These are phyloP conservation scores for Arachis monticola DNA, from an alignment of 331 rosid genomes.

Conservation along the genomic window DNA sequence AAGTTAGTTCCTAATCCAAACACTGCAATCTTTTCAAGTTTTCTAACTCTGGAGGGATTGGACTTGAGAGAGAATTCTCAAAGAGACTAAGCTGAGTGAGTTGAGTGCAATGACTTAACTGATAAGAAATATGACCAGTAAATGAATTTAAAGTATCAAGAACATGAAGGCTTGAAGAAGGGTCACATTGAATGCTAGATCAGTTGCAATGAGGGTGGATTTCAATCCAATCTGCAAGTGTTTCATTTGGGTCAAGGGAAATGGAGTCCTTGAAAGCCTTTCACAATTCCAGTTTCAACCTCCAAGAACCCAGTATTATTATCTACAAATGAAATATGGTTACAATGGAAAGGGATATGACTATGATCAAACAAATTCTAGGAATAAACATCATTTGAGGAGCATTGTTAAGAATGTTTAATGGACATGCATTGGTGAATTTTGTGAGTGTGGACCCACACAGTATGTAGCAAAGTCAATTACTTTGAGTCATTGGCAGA, in stretches of 20 bases:
- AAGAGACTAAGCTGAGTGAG: too few species aligned
- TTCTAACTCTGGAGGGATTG: too few species aligned
- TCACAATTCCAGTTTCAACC: conserved; percentile 62
- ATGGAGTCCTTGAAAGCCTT: conserved; percentile 64
- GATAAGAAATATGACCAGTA: too few species aligned
- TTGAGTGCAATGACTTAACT: too few species aligned
- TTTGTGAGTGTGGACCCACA: conserved; percentile 22
- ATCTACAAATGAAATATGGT: conserved; percentile 42
- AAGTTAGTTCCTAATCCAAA: too few species aligned
- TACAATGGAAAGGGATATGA: conserved; percentile 40
- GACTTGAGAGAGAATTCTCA: too few species aligned
- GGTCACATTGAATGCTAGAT: conserved; percentile 71
- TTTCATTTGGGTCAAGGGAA: conserved; percentile 56
- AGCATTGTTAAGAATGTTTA: conserved; percentile 12
- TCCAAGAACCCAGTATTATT: conserved; percentile 35
- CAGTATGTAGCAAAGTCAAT: conserved; percentile 12
- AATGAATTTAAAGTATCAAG: conserved; percentile 42
- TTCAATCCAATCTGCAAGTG: conserved; percentile 63
- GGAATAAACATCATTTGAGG: conserved; percentile 46
- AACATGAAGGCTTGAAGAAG: conserved; percentile 65
- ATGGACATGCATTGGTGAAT: background rate
- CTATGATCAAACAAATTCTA: conserved; percentile 42
- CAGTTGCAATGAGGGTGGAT: conserved; percentile 68
- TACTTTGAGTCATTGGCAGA: background rate
- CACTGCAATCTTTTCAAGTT: too few species aligned